Conservation (phyloP, 345 rosid species). For the Aurinia saxatilis region DNA sequence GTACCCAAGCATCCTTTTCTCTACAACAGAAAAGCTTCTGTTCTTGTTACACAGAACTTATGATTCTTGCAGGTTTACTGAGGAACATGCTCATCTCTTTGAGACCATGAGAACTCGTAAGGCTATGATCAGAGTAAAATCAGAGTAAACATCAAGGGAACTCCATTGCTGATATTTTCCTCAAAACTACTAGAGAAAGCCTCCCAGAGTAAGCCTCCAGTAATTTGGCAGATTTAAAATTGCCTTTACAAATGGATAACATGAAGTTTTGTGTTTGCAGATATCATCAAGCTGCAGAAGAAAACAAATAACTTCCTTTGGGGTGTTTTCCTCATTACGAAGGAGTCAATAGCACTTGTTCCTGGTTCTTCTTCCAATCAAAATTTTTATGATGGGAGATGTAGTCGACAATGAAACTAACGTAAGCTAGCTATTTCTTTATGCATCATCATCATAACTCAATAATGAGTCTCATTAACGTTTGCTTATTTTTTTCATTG, state of each 20-base stretch:
- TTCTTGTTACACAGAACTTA: background rate
- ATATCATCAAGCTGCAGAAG: constrained; percentile 25
- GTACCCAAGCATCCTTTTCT: constrained; percentile 24
- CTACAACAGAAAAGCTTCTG: background rate
- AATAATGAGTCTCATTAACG: background rate
- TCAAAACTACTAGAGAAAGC: constrained; percentile 44
- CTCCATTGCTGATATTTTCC: constrained; percentile 59
- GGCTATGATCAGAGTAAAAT: constrained; percentile 43
- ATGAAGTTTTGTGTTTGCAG: background rate
- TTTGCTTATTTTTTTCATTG: background rate
- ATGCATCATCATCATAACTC: background rate
- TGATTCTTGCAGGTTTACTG: constrained; percentile 20
- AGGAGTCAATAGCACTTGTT: constrained; percentile 12
- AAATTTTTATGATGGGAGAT: constrained; percentile 11
- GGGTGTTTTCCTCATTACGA: constrained; percentile 17
- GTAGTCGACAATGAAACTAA: background rate
- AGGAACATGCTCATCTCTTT: constrained; percentile 25
- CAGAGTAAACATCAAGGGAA: constrained; percentile 37
- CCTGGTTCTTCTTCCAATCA: constrained; percentile 18
- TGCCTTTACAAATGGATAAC: background rate
- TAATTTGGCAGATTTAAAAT: background rate
- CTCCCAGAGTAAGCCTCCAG: constrained; percentile 38
- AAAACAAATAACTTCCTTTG: constrained; percentile 21
- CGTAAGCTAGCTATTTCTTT: constrained; percentile 1
- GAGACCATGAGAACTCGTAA: constrained; percentile 34